These are phyloP conservation scores for Rhododendron griersonianum DNA, from an alignment of 148 eudicot genomes.

Conservation along the genomic window DNA sequence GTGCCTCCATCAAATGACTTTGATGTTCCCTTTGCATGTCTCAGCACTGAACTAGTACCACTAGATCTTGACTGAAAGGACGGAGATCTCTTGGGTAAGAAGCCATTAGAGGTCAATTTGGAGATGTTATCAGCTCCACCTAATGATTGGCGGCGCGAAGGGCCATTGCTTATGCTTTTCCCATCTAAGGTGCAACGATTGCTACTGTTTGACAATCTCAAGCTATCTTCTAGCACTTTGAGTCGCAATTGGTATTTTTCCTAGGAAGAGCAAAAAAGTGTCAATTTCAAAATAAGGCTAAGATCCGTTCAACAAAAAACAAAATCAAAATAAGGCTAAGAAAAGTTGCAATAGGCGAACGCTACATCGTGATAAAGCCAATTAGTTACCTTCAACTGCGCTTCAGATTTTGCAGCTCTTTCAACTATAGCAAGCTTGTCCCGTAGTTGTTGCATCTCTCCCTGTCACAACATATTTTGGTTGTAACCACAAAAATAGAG, in stretches of 20 bases:
- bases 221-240: slow-evolving; percentile 59
- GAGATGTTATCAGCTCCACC: slow-evolving; percentile 61
- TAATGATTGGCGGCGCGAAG: slow-evolving; percentile 52
- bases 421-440: slow-evolving; percentile 61
- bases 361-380: not conserved
- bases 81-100: slow-evolving; percentile 58
- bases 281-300: not conserved
- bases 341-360: not conserved
- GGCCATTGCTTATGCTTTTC: slow-evolving; percentile 38
- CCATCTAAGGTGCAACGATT: slow-evolving; percentile 33
- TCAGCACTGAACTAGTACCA: slow-evolving; percentile 49
- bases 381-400: slow-evolving; percentile 47
- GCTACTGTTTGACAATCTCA: slow-evolving; percentile 40
- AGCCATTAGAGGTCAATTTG: slow-evolving; percentile 54
- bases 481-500: not conserved
- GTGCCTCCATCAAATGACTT: slow-evolving; percentile 72
- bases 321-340: no score
- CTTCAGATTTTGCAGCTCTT: slow-evolving; percentile 63
- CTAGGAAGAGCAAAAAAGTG: slow-evolving; percentile 18
- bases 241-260: slow-evolving; percentile 60
- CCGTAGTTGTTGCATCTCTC: slow-evolving; percentile 65
- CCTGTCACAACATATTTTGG: slow-evolving; percentile 27
- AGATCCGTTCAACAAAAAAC: no score
- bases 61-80: slow-evolving; percentile 50
- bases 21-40: slow-evolving; percentile 71